Conservation (phyloP, 2,329 filamentous ascomycete species). For the Alternaria dauci region DNA sequence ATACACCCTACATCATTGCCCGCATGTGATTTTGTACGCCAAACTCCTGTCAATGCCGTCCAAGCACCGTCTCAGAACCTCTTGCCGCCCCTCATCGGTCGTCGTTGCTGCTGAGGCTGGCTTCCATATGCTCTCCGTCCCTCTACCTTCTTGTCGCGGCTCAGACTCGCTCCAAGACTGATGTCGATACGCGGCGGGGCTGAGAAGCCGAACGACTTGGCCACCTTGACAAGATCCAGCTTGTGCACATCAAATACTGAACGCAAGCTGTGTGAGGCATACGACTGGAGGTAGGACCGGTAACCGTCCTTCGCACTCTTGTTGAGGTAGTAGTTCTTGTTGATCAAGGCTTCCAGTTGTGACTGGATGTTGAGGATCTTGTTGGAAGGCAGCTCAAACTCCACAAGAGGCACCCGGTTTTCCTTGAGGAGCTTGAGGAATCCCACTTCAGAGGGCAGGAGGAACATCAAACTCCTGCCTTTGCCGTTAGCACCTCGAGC, state of each 20-base stretch:
- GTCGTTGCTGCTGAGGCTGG: constrained; percentile 70
- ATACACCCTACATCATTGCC: constrained; percentile 2
- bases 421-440: constrained; percentile 92
- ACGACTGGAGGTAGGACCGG: constrained; percentile 91
- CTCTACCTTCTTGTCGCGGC: constrained; percentile 71
- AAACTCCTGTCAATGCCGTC: constrained; percentile 19
- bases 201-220: constrained; percentile 82
- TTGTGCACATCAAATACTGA: constrained; percentile 87
- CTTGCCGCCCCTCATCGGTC: constrained; percentile 59
- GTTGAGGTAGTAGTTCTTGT: constrained; percentile 93
- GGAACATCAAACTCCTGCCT: constrained; percentile 89
- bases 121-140: constrained; percentile 78
- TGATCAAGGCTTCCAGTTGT: constrained; percentile 14
- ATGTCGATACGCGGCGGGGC: constrained; percentile 82
- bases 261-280: constrained; percentile 83
- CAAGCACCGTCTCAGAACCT: constrained; percentile 23
- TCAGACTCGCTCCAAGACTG: constrained; percentile 77
- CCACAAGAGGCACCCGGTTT: constrained; percentile 89
- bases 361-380: constrained; percentile 71
- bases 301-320: constrained; percentile 81
- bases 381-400: constrained; percentile 92
- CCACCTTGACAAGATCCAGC: constrained; percentile 82
- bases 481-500: constrained; percentile 84
- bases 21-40: constrained; percentile 23
- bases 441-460: constrained; percentile 89